These are phyloP conservation scores for Beta macrorhiza DNA, from an alignment of 179 eudicot genomes.

Conservation along the genomic window DNA sequence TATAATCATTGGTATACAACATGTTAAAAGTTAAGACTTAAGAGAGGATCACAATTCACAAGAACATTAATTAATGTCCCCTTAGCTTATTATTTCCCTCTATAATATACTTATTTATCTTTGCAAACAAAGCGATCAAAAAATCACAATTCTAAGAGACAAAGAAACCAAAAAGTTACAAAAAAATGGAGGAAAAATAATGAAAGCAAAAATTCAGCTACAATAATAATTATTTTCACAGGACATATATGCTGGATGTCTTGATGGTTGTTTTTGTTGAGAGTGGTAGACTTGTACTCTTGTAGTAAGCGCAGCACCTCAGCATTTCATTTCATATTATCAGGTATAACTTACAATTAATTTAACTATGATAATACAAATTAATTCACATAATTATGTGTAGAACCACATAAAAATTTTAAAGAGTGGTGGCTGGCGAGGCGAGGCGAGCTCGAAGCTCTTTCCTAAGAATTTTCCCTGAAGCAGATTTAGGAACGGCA, in stretches of 20 bases:
- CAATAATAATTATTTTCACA: conserved; percentile 14
- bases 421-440: not conserved
- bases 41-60: not conserved
- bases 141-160: not conserved
- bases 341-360: not conserved
- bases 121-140: not conserved
- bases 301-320: not conserved
- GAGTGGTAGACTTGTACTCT: not conserved
- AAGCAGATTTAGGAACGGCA: conserved; percentile 77
- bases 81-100: not conserved
- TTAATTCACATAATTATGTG: conserved; percentile 11
- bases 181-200: not conserved
- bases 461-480: conserved; percentile 87
- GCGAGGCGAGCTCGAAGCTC: conserved; percentile 59
- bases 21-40: not conserved
- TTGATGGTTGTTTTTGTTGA: not conserved
- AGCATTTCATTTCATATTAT: not conserved
- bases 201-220: not conserved
- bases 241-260: conserved; percentile 3
- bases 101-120: not conserved
- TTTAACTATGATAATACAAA: no score
- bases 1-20: not conserved
- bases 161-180: not conserved
- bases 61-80: not conserved
- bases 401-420: no score